phyloP scores from a whole-genome alignment of 192 early-diverging fungal species.

The Coemansia sp. region DNA sequence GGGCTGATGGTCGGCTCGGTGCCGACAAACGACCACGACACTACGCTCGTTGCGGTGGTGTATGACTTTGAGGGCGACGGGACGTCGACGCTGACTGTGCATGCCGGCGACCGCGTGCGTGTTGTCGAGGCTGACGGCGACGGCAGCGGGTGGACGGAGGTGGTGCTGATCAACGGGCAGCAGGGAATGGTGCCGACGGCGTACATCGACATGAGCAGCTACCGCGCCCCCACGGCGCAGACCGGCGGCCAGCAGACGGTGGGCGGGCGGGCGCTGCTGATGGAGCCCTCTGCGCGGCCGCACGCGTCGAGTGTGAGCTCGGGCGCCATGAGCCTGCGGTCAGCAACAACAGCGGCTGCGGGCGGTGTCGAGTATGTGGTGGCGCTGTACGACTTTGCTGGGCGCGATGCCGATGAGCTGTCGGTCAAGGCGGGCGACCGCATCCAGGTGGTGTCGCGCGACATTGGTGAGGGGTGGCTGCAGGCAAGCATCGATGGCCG shows the following conservation, averaged over 20 bases:
- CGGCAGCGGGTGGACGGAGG: slow-evolving; percentile 34
- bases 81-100: slow-evolving; percentile 20
- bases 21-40: neutral
- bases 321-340: neutral
- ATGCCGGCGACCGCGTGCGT: slow-evolving; percentile 23
- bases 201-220: slow-evolving; percentile 28
- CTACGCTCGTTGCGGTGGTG: slow-evolving; percentile 6
- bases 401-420: slow-evolving; percentile 27
- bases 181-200: slow-evolving; percentile 40
- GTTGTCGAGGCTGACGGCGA: slow-evolving; percentile 25
- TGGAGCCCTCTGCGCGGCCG: neutral
- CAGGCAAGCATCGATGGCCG: slow-evolving; percentile 11
- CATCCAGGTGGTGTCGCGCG: slow-evolving; percentile 30
- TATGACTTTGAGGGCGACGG: slow-evolving; percentile 45
- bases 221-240: slow-evolving; percentile 4
- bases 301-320: neutral
- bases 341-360: neutral
- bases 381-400: slow-evolving; percentile 37
- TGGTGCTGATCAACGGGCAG: slow-evolving; percentile 6
- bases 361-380: slow-evolving; percentile 10
- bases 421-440: slow-evolving; percentile 22
- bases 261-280: neutral
- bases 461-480: slow-evolving; percentile 38
- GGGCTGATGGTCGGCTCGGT: neutral
- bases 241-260: too few species aligned